A percentile compares a stretch with the other conserved stretches of the same genome.
Conservation (phyloP, 345 rosid species). For the Geranium rotundifolium region DNA sequence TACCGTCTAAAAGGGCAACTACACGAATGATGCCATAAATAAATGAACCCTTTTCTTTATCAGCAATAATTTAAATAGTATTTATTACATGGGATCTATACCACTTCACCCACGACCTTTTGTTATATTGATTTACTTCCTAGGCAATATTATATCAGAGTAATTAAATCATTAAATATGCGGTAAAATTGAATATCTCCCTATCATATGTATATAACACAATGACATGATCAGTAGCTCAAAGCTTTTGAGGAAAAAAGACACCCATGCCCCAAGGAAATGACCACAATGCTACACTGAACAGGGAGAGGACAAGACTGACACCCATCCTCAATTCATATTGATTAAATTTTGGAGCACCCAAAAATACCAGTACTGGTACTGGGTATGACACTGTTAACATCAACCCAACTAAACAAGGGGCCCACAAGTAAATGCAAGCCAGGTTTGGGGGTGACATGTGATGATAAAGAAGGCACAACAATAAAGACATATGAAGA, state of each 20-base stretch:
- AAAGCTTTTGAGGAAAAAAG: background rate
- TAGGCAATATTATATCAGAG: background rate
- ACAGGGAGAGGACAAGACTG: background rate
- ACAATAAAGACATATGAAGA: slow-evolving; percentile 54
- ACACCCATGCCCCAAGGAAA: background rate
- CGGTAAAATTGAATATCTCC: background rate
- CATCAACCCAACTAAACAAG: slow-evolving; percentile 2
- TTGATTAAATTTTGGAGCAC: background rate
- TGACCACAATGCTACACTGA: background rate
- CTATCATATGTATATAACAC: no score
- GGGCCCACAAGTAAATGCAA: slow-evolving; percentile 68
- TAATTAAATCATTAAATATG: no score
- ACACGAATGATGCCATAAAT: no score
- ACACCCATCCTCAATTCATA: background rate
- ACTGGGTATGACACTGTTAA: slow-evolving; percentile 1
- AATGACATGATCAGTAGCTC: background rate
- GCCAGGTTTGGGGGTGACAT: slow-evolving; percentile 26
- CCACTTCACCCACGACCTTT: no score
- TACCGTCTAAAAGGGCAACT: no score
- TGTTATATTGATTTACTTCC: no score
- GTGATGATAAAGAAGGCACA: slow-evolving; percentile 42
- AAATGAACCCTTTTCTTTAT: no score
- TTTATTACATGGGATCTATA: no score
- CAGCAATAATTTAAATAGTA: no score
- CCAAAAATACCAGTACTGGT: background rate